Conservation (phyloP, 306 rosid genomes). For the Vigna unguiculata region DNA sequence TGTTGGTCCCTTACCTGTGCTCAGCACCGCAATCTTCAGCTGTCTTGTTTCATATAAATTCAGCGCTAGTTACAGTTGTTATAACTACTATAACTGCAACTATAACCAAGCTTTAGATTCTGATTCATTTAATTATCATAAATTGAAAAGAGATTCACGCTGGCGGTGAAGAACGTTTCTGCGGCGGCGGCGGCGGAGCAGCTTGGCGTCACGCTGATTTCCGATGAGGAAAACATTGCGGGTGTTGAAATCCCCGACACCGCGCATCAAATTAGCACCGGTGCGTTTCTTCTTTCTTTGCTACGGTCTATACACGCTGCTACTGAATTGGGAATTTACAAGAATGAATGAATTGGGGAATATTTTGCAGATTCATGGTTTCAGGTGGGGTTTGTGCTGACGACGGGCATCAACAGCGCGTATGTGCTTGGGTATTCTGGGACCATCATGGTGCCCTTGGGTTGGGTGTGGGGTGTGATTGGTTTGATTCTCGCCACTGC, state of each 20-base stretch:
- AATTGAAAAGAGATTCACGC: constrained; percentile 29
- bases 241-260: constrained; percentile 66
- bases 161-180: constrained; percentile 42
- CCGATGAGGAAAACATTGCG: constrained; percentile 34
- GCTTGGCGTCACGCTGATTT: constrained; percentile 26
- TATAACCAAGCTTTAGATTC: not conserved
- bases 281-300: constrained; percentile 29
- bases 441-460: constrained; percentile 88
- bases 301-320: no score
- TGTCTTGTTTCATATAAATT: not conserved
- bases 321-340: not conserved
- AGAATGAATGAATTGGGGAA: not conserved
- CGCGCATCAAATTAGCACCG: constrained; percentile 89
- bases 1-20: not conserved
- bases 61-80: not conserved
- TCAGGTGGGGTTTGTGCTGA: constrained; percentile 88
- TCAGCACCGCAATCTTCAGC: not conserved
- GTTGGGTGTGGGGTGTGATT: constrained; percentile 75
- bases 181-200: not conserved
- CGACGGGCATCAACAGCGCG: constrained; percentile 91
- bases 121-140: not conserved
- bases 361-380: constrained; percentile 75
- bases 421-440: constrained; percentile 94
- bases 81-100: no score
- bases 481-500: constrained; percentile 78